phyloP scores from a whole-genome alignment of 1,284 basidiomycete genomes.

The Phylloboletellus chloephorus region DNA sequence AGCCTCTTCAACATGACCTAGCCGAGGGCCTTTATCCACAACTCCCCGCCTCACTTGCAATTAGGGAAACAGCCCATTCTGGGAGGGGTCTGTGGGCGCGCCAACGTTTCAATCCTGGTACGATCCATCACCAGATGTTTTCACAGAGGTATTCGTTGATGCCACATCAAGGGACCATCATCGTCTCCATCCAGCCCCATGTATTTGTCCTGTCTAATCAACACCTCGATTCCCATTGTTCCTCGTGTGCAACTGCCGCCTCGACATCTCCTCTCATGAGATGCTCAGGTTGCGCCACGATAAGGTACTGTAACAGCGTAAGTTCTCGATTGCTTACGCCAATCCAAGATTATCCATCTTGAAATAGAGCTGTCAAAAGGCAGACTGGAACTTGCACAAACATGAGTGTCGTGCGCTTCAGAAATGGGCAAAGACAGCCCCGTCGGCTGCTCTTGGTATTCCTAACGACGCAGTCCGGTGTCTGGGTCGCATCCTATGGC shows the following conservation, averaged over 20 bases:
- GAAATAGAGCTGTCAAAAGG: conserved; percentile 64
- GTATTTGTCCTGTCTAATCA: conserved; percentile 62
- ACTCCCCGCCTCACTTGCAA: conserved; percentile 30
- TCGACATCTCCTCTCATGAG: conserved; percentile 44
- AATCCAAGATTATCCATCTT: conserved; percentile 1
- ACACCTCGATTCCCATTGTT: conserved; percentile 60
- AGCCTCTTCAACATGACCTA: conserved; percentile 1
- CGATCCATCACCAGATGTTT: conserved; percentile 6
- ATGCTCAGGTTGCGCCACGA: conserved; percentile 64
- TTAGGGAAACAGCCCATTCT: conserved; percentile 25
- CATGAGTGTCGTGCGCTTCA: conserved; percentile 69
- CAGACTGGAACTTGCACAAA: conserved; percentile 76
- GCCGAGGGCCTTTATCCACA: conserved; percentile 19
- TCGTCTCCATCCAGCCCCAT: conserved; percentile 56
- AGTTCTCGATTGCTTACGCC: conserved; percentile 5
- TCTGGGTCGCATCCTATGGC: conserved; percentile 73
- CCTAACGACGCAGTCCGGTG: conserved; percentile 74
- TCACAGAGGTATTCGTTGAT: conserved; percentile 4
- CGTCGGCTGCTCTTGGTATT: conserved; percentile 42
- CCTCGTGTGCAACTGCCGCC: conserved; percentile 52
- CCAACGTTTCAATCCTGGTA: conserved; percentile 36
- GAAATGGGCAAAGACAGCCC: conserved; percentile 48
- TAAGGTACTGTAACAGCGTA: conserved; percentile 74
- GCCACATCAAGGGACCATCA: conserved; percentile 45
- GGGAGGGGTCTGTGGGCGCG: conserved; percentile 42